phyloP scores from a whole-genome alignment of 805 yeast species.

The Candida incommunis region DNA sequence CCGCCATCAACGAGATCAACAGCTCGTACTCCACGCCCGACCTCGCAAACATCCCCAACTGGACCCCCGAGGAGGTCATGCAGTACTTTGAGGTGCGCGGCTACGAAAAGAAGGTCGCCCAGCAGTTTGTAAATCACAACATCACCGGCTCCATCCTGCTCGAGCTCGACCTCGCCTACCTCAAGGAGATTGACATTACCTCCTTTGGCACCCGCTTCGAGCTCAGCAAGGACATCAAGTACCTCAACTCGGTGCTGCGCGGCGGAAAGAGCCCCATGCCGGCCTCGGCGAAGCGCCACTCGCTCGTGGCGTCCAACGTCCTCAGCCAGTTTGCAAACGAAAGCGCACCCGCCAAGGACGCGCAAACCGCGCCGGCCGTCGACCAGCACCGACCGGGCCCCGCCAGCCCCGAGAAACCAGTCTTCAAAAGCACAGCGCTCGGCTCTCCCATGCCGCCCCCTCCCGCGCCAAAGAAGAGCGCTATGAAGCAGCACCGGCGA shows the following conservation, averaged over 20 bases:
- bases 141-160: constrained; percentile 77
- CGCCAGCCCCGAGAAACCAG: background rate
- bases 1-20: constrained; percentile 22
- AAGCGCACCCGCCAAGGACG: background rate
- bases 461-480: background rate
- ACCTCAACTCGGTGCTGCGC: constrained; percentile 20
- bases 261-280: background rate
- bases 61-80: constrained; percentile 84
- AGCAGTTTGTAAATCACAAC: constrained; percentile 73
- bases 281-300: background rate
- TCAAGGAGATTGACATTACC: constrained; percentile 82
- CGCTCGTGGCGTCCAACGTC: background rate
- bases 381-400: background rate
- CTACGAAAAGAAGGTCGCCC: constrained; percentile 60
- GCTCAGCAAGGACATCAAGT: constrained; percentile 76
- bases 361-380: background rate
- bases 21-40: constrained; percentile 7
- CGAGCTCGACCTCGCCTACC: constrained; percentile 70
- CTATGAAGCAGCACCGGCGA: background rate
- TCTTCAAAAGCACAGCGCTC: background rate
- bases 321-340: background rate
- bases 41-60: constrained; percentile 22
- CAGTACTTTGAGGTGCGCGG: constrained; percentile 60
- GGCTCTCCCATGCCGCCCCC: background rate
- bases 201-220: constrained; percentile 95